phyloP scores from a whole-genome alignment of 2,329 filamentous ascomycete species.

The Ustilaginoidea virens region DNA sequence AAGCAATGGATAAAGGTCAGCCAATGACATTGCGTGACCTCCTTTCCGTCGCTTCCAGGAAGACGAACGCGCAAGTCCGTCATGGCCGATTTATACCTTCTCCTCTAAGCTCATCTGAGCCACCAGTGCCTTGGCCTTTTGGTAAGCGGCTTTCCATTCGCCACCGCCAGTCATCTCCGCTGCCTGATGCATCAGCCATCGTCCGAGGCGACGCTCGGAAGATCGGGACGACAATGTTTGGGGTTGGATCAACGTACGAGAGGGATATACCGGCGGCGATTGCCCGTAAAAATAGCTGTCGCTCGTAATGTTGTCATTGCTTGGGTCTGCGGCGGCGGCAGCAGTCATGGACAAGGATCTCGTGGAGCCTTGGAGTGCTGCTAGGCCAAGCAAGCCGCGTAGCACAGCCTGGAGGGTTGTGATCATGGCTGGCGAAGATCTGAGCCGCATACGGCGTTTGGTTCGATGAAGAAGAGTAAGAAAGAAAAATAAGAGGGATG shows the following conservation, averaged over 20 bases:
- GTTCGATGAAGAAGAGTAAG: no score
- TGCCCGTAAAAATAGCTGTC: slow-evolving; percentile 32
- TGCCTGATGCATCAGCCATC: slow-evolving; percentile 9
- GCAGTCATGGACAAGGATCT: background rate
- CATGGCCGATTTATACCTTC: no score
- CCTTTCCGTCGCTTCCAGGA: no score
- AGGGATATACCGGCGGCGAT: slow-evolving; percentile 34
- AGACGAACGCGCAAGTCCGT: no score
- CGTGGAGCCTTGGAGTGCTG: background rate
- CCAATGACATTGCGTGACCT: no score
- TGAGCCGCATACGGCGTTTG: no score
- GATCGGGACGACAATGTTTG: no score
- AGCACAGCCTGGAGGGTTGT: background rate
- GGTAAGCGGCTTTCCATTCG: slow-evolving; percentile 51
- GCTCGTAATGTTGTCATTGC: slow-evolving; percentile 17
- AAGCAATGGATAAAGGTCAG: background rate
- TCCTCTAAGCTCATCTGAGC: slow-evolving; percentile 58
- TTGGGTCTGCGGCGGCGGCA: background rate
- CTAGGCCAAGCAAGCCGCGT: slow-evolving; percentile 3
- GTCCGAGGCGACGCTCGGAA: no score
- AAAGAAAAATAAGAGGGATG: no score
- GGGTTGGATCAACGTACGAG: no score
- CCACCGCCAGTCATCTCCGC: slow-evolving; percentile 36
- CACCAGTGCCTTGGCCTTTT: slow-evolving; percentile 54
- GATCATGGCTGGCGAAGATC: no score